phyloP scores from a whole-genome alignment of 1,284 basidiomycete genomes.

The Sanghuangporus sanghuang region DNA sequence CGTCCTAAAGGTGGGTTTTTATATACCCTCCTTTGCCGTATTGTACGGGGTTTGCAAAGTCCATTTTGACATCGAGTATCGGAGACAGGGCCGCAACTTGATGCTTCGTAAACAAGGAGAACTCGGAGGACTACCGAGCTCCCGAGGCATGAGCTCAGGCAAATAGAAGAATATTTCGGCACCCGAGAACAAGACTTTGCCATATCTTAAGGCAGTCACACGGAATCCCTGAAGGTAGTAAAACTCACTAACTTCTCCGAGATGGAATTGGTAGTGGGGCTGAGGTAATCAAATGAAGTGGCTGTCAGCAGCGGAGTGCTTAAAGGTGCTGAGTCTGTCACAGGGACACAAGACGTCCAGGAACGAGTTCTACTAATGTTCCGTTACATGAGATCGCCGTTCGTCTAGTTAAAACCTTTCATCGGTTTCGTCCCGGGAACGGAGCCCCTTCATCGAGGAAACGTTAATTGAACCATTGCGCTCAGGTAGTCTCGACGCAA shows the following conservation, averaged over 20 bases:
- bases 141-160: not conserved
- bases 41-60: not conserved
- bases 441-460: not conserved
- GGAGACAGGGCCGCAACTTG: not conserved
- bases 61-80: not conserved
- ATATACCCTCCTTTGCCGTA: not conserved
- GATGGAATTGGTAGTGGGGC: not conserved
- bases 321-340: conserved; percentile 1
- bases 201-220: not conserved
- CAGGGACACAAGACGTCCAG: conserved; percentile 2
- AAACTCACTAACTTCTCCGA: not conserved
- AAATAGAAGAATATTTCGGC: not conserved
- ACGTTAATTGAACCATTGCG: not conserved
- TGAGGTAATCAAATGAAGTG: not conserved
- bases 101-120: not conserved
- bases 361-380: not conserved
- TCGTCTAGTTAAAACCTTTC: not conserved
- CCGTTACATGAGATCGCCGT: conserved; percentile 1
- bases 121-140: not conserved
- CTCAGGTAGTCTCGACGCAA: not conserved
- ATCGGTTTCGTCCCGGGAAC: not conserved
- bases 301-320: not conserved
- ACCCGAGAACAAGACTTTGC: not conserved
- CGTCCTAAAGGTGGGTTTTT: not conserved
- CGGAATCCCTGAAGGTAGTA: not conserved